Percentiles rank a stretch among this genome's conserved stretches.
phyloP scores from a whole-genome alignment of 2,329 filamentous ascomycete genomes.

The Plenodomus lindquistii region DNA sequence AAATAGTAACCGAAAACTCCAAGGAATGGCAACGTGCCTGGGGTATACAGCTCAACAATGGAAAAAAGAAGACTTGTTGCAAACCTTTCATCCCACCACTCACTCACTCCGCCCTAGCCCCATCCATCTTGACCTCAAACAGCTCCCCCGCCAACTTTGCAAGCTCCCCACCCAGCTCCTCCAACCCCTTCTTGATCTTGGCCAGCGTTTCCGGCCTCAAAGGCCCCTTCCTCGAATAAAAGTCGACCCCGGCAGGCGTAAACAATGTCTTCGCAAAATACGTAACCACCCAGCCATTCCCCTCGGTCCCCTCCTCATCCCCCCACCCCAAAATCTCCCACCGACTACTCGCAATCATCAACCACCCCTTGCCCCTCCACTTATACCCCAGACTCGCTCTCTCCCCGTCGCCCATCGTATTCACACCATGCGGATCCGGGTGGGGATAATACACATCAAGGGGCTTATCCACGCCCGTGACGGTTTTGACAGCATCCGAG shows the following conservation, averaged over 20 bases:
- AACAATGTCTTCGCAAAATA: constrained; percentile 85
- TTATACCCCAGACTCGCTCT: constrained; percentile 58
- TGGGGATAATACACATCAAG: constrained; percentile 30
- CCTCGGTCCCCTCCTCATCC: constrained; percentile 51
- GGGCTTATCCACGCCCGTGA: constrained; percentile 67
- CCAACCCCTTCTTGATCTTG: constrained; percentile 60
- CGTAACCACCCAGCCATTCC: constrained; percentile 73
- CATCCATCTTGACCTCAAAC: constrained; percentile 49
- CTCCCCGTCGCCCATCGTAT: no score
- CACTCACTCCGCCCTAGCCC: constrained; percentile 17
- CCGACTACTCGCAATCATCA: constrained; percentile 72
- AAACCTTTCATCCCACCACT: background rate
- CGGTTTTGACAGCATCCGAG: constrained; percentile 58
- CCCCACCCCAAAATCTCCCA: constrained; percentile 86
- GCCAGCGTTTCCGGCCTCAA: constrained; percentile 61
- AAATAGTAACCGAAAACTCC: background rate
- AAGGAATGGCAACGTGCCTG: constrained; percentile 3
- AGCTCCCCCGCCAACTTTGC: constrained; percentile 56
- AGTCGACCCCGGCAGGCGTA: constrained; percentile 78
- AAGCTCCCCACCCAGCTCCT: constrained; percentile 55
- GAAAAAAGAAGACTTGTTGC: background rate
- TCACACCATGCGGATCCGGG: background rate
- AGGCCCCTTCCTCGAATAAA: constrained; percentile 68
- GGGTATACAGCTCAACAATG: constrained; percentile 11
- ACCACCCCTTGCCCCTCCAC: constrained; percentile 77